phyloP scores from a whole-genome alignment of 202 grass and related monocot species.

The Setaria viridis region DNA sequence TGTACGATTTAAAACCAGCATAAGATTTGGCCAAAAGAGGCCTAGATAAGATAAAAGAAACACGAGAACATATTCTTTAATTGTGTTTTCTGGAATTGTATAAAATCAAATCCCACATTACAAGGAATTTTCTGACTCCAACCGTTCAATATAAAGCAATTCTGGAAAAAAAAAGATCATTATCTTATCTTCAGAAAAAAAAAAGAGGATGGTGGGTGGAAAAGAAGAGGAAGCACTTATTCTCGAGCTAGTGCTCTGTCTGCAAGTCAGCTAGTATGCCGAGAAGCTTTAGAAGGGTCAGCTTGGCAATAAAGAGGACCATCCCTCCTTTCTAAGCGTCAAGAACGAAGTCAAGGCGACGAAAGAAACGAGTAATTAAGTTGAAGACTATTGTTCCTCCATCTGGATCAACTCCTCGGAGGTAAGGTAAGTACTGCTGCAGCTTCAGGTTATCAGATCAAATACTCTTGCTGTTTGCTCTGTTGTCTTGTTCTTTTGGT shows the following conservation, averaged over 20 bases:
- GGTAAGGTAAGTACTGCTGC: no score
- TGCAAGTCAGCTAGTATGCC: no score
- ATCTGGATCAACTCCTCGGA: no score
- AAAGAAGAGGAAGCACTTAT: background rate
- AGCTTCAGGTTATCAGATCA: no score
- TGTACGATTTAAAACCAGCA: background rate
- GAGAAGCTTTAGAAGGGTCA: background rate
- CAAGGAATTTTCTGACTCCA: background rate
- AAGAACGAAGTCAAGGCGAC: background rate
- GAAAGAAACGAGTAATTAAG: background rate
- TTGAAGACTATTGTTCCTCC: no score
- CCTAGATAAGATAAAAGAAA: background rate
- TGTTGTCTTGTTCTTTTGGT: no score
- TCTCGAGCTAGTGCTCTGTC: background rate
- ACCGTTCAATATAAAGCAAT: background rate
- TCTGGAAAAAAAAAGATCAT: background rate
- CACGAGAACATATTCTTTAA: background rate
- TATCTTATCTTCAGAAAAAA: slow-evolving; percentile 4
- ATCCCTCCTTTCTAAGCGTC: background rate
- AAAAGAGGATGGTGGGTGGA: no score
- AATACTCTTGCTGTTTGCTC: no score
- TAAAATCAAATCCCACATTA: background rate
- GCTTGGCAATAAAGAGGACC: background rate
- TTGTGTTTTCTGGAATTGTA: background rate
- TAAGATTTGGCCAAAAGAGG: background rate